A percentile compares a stretch with the other conserved stretches of the same genome.
phyloP scores from a whole-genome alignment of 2,329 filamentous ascomycete genomes.

The Phyllosticta paracitricarpa region DNA sequence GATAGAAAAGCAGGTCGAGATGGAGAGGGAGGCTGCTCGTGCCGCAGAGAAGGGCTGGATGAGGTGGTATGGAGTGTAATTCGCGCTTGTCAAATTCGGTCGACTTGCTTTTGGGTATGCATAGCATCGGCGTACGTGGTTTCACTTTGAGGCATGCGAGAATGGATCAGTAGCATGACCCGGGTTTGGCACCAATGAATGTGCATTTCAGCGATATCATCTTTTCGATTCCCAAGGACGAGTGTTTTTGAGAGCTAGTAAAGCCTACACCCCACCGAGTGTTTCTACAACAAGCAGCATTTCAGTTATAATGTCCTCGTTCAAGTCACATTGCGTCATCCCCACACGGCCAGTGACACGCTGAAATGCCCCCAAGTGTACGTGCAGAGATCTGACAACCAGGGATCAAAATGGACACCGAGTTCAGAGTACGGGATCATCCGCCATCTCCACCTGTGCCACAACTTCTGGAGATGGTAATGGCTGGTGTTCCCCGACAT shows the following conservation, averaged over 20 bases:
- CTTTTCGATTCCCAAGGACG: neutral
- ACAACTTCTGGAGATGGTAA: neutral
- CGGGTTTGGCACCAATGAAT: neutral
- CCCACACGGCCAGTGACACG: too few relatives aligned
- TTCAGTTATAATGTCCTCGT: too few relatives aligned
- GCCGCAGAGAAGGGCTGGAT: neutral
- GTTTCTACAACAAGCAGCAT: neutral
- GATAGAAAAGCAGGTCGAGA: neutral
- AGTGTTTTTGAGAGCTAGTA: neutral
- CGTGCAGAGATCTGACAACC: too few relatives aligned
- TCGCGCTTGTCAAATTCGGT: neutral
- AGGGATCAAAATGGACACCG: neutral
- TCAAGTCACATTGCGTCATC: too few relatives aligned
- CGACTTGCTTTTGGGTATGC: neutral
- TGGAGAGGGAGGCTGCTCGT: neutral
- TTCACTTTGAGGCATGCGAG: neutral
- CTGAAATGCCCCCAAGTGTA: too few relatives aligned
- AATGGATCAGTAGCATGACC: neutral
- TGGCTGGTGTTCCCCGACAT: neutral
- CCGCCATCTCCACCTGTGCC: neutral
- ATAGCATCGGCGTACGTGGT: neutral
- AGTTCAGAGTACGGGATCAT: neutral
- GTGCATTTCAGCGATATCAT: neutral
- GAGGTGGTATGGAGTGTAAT: slow-evolving; percentile 1
- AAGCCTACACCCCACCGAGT: neutral